Conservation (phyloP, 192 early-diverging fungal genomes). For the Coemansia aciculifera region DNA sequence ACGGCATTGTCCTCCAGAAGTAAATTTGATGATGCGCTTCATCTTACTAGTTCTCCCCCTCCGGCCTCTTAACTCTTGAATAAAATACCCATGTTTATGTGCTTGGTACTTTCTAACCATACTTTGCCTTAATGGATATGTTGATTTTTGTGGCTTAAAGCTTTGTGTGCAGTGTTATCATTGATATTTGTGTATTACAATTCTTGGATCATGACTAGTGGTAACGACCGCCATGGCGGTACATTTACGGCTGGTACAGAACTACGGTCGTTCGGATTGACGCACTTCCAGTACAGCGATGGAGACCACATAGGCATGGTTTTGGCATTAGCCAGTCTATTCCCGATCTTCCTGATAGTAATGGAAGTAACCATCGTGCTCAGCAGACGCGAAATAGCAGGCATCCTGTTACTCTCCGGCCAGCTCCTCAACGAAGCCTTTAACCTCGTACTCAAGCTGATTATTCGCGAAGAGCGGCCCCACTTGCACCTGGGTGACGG, state of each 20-base stretch:
- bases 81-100: conserved; percentile 16
- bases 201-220: not conserved
- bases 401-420: conserved; percentile 29
- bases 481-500: conserved; percentile 44
- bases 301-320: conserved; percentile 41
- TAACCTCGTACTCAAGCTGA: conserved; percentile 33
- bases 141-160: not conserved
- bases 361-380: conserved; percentile 45
- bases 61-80: conserved; percentile 16
- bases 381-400: conserved; percentile 44
- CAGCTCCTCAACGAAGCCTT: conserved; percentile 48
- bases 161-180: not conserved
- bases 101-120: conserved; percentile 7
- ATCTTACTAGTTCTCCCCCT: conserved; percentile 9
- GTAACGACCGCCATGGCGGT: not conserved
- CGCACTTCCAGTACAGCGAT: conserved; percentile 49
- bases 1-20: conserved; percentile 84
- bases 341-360: conserved; percentile 52
- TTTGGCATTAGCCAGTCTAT: conserved; percentile 41
- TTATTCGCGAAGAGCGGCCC: conserved; percentile 34
- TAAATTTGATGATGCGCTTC: conserved; percentile 52
- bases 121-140: not conserved
- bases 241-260: not conserved
- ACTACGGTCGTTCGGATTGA: conserved; percentile 42
- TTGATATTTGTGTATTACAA: not conserved